Conservation (phyloP, 208 protist genomes). For the Trypanosoma grayi region DNA sequence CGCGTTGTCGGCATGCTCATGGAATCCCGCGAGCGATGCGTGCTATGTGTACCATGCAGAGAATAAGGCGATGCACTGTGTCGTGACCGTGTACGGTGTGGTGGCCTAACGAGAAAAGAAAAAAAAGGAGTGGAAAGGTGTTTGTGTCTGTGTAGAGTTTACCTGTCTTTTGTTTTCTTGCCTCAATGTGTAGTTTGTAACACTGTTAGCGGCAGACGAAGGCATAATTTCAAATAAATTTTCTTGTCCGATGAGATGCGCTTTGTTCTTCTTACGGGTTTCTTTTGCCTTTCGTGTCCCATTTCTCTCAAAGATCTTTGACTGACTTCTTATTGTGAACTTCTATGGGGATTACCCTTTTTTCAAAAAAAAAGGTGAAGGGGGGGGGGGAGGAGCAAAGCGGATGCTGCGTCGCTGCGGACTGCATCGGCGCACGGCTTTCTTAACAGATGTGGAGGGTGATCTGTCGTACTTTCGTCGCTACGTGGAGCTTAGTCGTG, state of each 20-base stretch:
- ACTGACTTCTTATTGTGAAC: no score
- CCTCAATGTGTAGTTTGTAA: not conserved
- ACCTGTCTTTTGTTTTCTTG: not conserved
- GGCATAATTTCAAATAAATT: no score
- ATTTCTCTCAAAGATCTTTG: no score
- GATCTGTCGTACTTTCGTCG: constrained; percentile 77
- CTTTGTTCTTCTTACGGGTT: not conserved
- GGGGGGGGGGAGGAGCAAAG: not conserved
- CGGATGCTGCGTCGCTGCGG: constrained; percentile 29
- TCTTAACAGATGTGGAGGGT: constrained; percentile 90
- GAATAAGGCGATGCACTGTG: constrained; percentile 82
- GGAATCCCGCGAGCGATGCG: constrained; percentile 85
- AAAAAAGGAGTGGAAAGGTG: not conserved
- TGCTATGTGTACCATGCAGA: constrained; percentile 81
- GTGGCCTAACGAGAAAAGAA: constrained; percentile 10
- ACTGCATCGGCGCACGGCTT: constrained; percentile 39
- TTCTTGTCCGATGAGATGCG: no score
- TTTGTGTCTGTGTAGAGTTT: not conserved
- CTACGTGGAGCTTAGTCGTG: constrained; percentile 45
- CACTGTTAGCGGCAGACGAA: not conserved
- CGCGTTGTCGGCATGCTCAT: constrained; percentile 80
- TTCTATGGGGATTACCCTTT: no score
- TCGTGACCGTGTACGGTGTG: constrained; percentile 85
- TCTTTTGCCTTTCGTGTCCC: not conserved
- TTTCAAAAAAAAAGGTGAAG: not conserved